A percentile compares a stretch with the other conserved stretches of the same genome.
Evolutionary conservation across 164 flowering plant species (phyloP).

Genomic region (Aristolochia fimbriata): DNA sequence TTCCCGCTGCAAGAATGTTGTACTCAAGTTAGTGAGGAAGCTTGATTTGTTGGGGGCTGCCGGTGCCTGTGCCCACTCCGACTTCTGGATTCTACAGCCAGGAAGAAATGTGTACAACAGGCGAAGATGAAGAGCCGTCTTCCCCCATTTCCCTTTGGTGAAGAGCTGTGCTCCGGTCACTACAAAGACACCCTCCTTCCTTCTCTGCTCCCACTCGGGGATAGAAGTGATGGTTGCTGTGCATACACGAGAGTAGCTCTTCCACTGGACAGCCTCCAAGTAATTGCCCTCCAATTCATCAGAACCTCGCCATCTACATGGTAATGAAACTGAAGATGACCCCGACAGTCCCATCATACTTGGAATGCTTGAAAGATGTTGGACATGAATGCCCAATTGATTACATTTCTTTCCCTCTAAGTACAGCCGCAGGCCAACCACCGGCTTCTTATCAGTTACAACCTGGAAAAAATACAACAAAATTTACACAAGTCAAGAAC

Average conservation of each 20-base stretch:
- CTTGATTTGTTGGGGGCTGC: conserved; percentile 47
- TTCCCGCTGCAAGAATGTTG: conserved; percentile 42
- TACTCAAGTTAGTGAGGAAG: conserved; percentile 51
- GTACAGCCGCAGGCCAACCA: conserved; percentile 67
- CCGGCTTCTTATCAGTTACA: conserved; percentile 53
- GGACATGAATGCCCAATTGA: conserved; percentile 66
- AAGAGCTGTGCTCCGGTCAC: conserved; percentile 88
- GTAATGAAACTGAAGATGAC: conserved; percentile 6
- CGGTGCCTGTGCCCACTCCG: conserved; percentile 63
- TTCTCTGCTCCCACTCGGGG: conserved; percentile 50
- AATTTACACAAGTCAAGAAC: too few relatives aligned
- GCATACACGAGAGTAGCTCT: conserved; percentile 63
- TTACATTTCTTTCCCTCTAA: conserved; percentile 83
- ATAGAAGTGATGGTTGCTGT: conserved; percentile 56
- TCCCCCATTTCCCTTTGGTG: conserved; percentile 65
- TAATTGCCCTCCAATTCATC: conserved; percentile 39
- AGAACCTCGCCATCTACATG: conserved; percentile 65
- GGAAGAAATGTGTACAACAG: conserved; percentile 61
- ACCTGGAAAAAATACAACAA: conserved; percentile 29
- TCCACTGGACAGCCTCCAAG: conserved; percentile 65
- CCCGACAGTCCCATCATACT: conserved; percentile 26
- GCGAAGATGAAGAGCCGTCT: conserved; percentile 65
- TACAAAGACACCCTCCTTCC: conserved; percentile 43
- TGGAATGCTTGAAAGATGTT: conserved; percentile 77
- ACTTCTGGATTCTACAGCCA: conserved; percentile 46